phyloP scores from a whole-genome alignment of 2,329 filamentous ascomycete genomes.

The Aschersonia sp. region DNA sequence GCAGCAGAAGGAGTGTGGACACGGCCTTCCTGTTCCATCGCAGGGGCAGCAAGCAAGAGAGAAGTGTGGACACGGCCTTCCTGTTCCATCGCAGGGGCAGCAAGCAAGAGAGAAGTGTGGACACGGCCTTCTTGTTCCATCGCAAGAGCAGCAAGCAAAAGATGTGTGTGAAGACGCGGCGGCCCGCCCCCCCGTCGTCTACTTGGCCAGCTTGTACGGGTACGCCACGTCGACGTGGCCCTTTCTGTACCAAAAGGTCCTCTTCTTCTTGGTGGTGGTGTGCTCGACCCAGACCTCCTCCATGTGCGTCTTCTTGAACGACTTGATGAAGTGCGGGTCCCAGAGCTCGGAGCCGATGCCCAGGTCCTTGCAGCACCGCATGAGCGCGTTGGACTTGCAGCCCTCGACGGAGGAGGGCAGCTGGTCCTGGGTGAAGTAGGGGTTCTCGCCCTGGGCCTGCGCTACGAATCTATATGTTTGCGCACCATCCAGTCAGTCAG shows the following conservation, averaged over 20 bases:
- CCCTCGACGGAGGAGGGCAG: conserved; percentile 93
- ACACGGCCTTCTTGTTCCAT: too few species aligned
- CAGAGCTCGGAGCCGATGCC: conserved; percentile 91
- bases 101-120: too few species aligned
- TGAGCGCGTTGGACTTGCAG: conserved; percentile 92
- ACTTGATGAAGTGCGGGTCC: conserved; percentile 83
- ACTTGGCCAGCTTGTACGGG: conserved; percentile 32
- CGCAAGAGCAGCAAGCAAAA: too few species aligned
- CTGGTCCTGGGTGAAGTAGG: conserved; percentile 79
- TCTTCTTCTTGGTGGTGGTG: conserved; percentile 70
- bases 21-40: too few species aligned
- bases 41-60: too few species aligned
- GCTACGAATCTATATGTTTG: conserved; percentile 56
- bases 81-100: too few species aligned
- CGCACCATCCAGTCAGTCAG: not conserved
- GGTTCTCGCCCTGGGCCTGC: conserved; percentile 85
- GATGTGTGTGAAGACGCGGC: too few species aligned
- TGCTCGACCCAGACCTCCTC: conserved; percentile 88
- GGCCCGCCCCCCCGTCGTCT: too few species aligned
- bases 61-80: too few species aligned
- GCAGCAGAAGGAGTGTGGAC: too few species aligned
- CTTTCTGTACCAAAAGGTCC: conserved; percentile 76
- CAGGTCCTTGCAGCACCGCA: conserved; percentile 96
- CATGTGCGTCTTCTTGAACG: conserved; percentile 60
- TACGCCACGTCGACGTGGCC: conserved; percentile 54